A percentile compares a stretch with the other conserved stretches of the same genome.
phyloP scores from a whole-genome alignment of 176 grass and related monocot genomes.

The Chloris gayana region DNA sequence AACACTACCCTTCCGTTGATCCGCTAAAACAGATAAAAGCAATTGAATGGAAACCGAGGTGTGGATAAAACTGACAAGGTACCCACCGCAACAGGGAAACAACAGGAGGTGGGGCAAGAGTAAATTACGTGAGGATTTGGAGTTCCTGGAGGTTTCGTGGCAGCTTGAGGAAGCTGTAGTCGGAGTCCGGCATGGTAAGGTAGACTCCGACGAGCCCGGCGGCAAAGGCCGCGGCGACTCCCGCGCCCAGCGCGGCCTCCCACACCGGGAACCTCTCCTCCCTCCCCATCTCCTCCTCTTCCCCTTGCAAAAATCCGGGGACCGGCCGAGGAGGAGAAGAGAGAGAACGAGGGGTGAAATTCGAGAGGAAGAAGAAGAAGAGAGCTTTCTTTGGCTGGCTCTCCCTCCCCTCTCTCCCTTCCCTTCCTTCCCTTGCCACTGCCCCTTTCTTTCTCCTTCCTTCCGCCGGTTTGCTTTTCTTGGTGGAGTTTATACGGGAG shows the following conservation, averaged over 20 bases:
- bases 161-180: conserved; percentile 76
- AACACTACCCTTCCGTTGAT: background rate
- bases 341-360: conserved; percentile 15
- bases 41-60: background rate
- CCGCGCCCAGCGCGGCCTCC: conserved; percentile 66
- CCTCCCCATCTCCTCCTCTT: conserved; percentile 56
- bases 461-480: conserved; percentile 29
- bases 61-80: too few relatives aligned
- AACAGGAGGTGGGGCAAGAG: too few relatives aligned
- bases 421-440: conserved; percentile 11
- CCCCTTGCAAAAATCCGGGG: conserved; percentile 31
- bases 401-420: conserved; percentile 31
- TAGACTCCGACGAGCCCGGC: conserved; percentile 77
- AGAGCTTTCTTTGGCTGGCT: conserved; percentile 50
- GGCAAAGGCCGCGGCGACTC: conserved; percentile 64
- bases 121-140: conserved; percentile 80
- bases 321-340: conserved; percentile 18
- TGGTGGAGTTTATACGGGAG: conserved; percentile 53
- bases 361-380: conserved; percentile 34
- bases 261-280: conserved; percentile 67
- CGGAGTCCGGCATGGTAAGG: conserved; percentile 84
- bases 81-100: conserved; percentile 12
- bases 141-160: conserved; percentile 73
- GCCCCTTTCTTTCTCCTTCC: too few relatives aligned
- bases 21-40: conserved; percentile 7